Percentiles rank a stretch among this genome's conserved stretches.
Evolutionary conservation across 1,284 basidiomycete genomes (phyloP).

Genomic region (Meripilus lineatus): DNA sequence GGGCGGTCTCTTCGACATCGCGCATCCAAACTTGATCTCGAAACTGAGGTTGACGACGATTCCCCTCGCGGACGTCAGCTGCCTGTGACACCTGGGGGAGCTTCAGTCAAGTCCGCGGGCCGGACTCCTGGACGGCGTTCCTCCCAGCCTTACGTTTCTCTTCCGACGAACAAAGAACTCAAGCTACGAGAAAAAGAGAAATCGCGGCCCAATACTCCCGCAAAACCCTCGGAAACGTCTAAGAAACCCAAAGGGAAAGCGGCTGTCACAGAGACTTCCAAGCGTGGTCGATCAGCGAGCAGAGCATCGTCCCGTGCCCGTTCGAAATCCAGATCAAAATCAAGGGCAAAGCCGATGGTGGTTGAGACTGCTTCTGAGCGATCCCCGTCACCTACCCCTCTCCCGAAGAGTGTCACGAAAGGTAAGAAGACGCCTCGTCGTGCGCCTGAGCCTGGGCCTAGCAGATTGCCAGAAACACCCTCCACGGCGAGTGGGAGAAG

Average conservation of each 20-base stretch:
- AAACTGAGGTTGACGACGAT: slow-evolving; percentile 8
- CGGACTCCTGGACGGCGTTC: background rate
- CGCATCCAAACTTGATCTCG: slow-evolving; percentile 1
- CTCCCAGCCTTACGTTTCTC: too few species aligned
- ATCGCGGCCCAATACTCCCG: too few species aligned
- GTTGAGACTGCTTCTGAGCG: background rate
- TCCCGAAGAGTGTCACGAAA: background rate
- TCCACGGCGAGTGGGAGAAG: slow-evolving; percentile 15
- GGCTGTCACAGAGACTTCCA: background rate
- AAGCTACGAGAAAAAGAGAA: too few species aligned
- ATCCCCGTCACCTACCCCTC: slow-evolving; percentile 9
- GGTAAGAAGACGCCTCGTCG: background rate
- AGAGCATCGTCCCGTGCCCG: background rate
- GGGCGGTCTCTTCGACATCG: too few species aligned
- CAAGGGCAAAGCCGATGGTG: too few species aligned
- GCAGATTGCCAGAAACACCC: slow-evolving; percentile 11
- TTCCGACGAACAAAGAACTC: too few species aligned
- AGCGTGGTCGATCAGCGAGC: slow-evolving; percentile 3
- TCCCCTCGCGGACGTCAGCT: background rate
- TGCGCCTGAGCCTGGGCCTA: slow-evolving; percentile 13
- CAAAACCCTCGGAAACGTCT: too few species aligned
- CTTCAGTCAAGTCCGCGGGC: too few species aligned
- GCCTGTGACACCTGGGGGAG: background rate
- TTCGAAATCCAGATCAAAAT: background rate
- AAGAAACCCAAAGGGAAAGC: background rate